Percentiles rank a stretch among this genome's conserved stretches.
phyloP scores from a whole-genome alignment of 2,329 filamentous ascomycete species.

The Bipolaris bicolor region DNA sequence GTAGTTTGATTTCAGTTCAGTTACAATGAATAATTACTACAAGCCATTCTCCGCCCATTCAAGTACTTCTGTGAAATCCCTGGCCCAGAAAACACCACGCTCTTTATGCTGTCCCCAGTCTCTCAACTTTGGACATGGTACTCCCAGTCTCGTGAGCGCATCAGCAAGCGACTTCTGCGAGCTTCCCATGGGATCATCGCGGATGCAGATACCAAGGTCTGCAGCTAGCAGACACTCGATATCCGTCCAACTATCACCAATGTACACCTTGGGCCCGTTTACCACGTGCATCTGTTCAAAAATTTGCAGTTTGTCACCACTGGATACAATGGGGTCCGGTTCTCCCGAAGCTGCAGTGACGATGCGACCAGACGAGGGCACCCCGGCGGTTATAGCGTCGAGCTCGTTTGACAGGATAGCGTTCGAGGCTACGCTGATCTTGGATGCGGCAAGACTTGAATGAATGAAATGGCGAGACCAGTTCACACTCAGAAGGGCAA shows the following conservation, averaged over 20 bases:
- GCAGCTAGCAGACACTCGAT: conserved; percentile 54
- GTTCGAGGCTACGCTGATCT: background rate
- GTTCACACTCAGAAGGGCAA: conserved; percentile 55
- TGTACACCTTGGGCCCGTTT: conserved; percentile 45
- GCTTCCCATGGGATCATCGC: conserved; percentile 46
- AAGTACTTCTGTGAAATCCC: conserved; percentile 20
- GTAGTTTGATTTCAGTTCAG: background rate
- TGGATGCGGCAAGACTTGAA: conserved; percentile 27
- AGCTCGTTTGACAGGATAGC: conserved; percentile 33
- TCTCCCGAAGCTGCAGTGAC: conserved; percentile 9
- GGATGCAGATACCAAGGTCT: conserved; percentile 56
- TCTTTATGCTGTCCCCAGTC: conserved; percentile 20
- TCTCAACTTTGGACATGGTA: conserved; percentile 31
- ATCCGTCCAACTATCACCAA: conserved; percentile 58
- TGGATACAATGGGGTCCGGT: conserved; percentile 42
- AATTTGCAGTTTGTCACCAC: conserved; percentile 48
- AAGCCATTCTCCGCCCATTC: conserved; percentile 10
- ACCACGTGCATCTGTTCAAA: conserved; percentile 25
- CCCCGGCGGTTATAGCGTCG: conserved; percentile 19
- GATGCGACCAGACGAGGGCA: conserved; percentile 28
- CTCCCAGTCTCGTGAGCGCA: conserved; percentile 39
- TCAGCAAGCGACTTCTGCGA: conserved; percentile 45
- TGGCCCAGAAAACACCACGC: conserved; percentile 35
- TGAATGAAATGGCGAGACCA: conserved; percentile 55
- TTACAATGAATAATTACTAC: background rate